Evolutionary conservation across 2,329 filamentous ascomycete species (phyloP), one percentile per base, ranked within the genome.

Genomic region (Lasiodiplodia gonubiensis): DNA sequence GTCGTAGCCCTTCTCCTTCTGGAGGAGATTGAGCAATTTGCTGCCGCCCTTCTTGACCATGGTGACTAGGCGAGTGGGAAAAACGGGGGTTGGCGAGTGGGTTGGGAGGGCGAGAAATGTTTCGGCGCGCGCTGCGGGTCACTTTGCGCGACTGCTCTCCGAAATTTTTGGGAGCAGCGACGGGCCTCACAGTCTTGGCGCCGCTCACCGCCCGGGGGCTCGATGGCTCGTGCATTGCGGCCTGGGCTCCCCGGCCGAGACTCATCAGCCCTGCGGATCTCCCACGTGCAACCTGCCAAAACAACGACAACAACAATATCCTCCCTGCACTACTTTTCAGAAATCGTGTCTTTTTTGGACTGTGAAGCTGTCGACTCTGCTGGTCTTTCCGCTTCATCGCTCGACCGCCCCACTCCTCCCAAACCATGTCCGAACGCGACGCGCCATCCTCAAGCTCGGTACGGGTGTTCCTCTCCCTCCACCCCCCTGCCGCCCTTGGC

Each of bases 1-100:
- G 72, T 95, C 90, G 57, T 86, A 81, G 35, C 87, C 86, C 74
- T 86, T 84, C 68, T 86, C 80, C 64, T 83, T 81, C 71, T 89
- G 85, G 25, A 90, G 83, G 55, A 87, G 86, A 53, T 82, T 78
- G 68, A 88, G 83, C 55, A 90, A 79, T 75, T 88, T 89, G 70
- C 84, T 84, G 67, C 76, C 76, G 55, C 72, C 75, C 76, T 85
- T 84, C 71, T 85, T 85, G 60, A 78, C 80, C 84, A 87, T 83
- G 18, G 37, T 67, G 53, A 39, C 35, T 10, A 23, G 12, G 33
- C 48, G 48, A 54, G 12, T 25, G 16, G 30, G 46, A 42, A 18
- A 18, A 59, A 25, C 37, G 16, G 64, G 66, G 51, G 18, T 12
- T 18, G 42, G 21, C n/a, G 27, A 66, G 68, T 69, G 63, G 61